These are phyloP conservation scores for Conringia planisiliqua DNA, from an alignment of 345 rosid species.

Conservation along the genomic window DNA sequence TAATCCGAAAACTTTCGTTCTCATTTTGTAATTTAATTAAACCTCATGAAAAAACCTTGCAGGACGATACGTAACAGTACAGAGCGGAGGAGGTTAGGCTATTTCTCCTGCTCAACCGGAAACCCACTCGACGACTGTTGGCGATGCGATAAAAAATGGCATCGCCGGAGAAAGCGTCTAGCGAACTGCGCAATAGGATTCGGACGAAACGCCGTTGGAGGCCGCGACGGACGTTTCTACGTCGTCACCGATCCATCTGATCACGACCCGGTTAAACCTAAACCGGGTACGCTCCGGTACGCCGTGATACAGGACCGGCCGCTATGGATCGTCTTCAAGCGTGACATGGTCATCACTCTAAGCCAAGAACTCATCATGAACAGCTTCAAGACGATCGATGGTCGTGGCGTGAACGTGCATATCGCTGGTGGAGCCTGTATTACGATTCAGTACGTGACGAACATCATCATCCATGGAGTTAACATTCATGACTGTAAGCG, in stretches of 20 bases:
- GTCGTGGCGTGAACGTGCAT: constrained; percentile 53
- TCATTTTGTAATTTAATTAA: too few relatives aligned
- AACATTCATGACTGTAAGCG: constrained; percentile 61
- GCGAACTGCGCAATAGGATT: constrained; percentile 68
- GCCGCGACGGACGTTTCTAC: constrained; percentile 64
- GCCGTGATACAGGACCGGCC: constrained; percentile 69
- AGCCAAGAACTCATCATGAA: constrained; percentile 77
- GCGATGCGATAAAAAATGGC: constrained; percentile 64
- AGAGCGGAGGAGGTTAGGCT: constrained; percentile 54
- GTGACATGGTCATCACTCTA: constrained; percentile 65
- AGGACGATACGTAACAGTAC: constrained; percentile 73
- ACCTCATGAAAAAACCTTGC: neutral
- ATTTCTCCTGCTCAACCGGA: constrained; percentile 49
- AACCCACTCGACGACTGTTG: constrained; percentile 82
- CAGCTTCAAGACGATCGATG: constrained; percentile 76
- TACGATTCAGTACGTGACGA: constrained; percentile 63
- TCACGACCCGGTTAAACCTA: constrained; percentile 55
- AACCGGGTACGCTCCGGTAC: constrained; percentile 68
- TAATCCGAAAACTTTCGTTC: too few relatives aligned
- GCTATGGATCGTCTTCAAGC: constrained; percentile 66
- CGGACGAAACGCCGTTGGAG: constrained; percentile 68
- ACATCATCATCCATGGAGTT: constrained; percentile 66
- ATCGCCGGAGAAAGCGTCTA: constrained; percentile 42
- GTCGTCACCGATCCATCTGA: constrained; percentile 51
- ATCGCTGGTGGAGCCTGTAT: constrained; percentile 55